Conservation (phyloP, 2,329 filamentous ascomycete genomes). For the Fusarium sp. region DNA sequence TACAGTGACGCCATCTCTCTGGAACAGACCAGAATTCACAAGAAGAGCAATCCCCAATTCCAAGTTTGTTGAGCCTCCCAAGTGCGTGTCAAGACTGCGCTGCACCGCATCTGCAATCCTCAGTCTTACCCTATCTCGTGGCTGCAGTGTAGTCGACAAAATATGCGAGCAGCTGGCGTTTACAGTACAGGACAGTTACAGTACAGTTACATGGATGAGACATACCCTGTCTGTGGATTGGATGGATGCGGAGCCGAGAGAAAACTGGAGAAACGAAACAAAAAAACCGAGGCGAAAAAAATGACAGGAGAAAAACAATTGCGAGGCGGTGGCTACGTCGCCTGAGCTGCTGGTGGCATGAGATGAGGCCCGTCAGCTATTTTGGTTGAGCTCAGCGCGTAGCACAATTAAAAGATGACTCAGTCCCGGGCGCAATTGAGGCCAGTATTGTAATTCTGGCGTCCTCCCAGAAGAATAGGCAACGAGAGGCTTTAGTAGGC, state of each 20-base stretch:
- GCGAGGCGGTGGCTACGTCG: not conserved
- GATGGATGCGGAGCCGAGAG: not conserved
- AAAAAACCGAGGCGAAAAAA: not conserved
- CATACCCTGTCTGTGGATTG: not conserved
- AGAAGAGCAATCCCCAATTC: not conserved
- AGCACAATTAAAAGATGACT: not conserved
- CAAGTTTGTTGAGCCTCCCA: not conserved
- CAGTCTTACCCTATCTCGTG: not conserved
- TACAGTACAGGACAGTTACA: not conserved
- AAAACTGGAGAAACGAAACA: not conserved
- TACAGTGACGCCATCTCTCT: not conserved
- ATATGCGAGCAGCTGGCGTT: not conserved
- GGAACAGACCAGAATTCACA: not conserved
- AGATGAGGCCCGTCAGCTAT: not conserved
- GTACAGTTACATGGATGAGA: not conserved
- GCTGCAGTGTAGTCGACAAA: not conserved
- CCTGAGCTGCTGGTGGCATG: not conserved
- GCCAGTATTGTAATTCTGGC: conserved; percentile 2
- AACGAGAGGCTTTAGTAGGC: not conserved
- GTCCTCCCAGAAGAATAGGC: not conserved
- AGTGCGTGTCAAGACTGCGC: not conserved
- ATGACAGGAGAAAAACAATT: not conserved
- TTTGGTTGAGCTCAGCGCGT: not conserved
- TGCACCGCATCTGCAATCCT: not conserved
- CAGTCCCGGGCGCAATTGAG: not conserved